A percentile compares a stretch with the other conserved stretches of the same genome.
Evolutionary conservation across 192 early-diverging fungal species (phyloP).

Genomic region (Coemansia sp.): DNA sequence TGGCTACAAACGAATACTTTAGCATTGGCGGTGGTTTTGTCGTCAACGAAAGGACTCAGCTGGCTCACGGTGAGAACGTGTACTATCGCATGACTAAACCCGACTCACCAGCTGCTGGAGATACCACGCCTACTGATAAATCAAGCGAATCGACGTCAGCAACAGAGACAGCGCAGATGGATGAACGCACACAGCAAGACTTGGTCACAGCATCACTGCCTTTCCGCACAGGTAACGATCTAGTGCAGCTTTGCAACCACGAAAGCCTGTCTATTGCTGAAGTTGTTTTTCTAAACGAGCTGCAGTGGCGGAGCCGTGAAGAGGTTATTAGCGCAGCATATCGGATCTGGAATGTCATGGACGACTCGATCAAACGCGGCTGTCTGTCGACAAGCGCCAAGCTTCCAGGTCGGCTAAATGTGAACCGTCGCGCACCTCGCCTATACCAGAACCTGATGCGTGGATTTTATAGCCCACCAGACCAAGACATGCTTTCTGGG

Average conservation of each 20-base stretch:
- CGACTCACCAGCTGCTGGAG: conserved; percentile 9
- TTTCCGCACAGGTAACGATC: conserved; percentile 74
- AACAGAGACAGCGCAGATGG: conserved; percentile 41
- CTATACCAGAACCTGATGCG: conserved; percentile 85
- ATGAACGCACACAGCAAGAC: conserved; percentile 66
- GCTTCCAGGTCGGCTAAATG: conserved; percentile 81
- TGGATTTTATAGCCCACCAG: conserved; percentile 61
- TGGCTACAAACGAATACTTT: conserved; percentile 95
- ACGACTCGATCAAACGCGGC: conserved; percentile 77
- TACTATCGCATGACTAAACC: conserved; percentile 56
- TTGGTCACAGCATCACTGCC: conserved; percentile 78
- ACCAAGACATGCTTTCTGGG: conserved; percentile 26
- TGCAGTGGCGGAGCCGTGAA: conserved; percentile 81
- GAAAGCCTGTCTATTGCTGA: conserved; percentile 91
- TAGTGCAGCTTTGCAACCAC: conserved; percentile 78
- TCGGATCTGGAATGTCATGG: conserved; percentile 92
- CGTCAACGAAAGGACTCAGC: conserved; percentile 83
- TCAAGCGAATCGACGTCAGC: background rate
- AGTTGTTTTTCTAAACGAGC: conserved; percentile 91
- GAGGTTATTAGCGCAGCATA: conserved; percentile 75
- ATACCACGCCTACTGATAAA: background rate
- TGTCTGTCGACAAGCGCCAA: conserved; percentile 61
- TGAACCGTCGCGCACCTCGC: conserved; percentile 80
- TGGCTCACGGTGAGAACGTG: conserved; percentile 73
- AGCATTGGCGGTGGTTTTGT: conserved; percentile 96